phyloP scores from a whole-genome alignment of 2,329 filamentous ascomycete species.

The Raffaelea ambrosiae region DNA sequence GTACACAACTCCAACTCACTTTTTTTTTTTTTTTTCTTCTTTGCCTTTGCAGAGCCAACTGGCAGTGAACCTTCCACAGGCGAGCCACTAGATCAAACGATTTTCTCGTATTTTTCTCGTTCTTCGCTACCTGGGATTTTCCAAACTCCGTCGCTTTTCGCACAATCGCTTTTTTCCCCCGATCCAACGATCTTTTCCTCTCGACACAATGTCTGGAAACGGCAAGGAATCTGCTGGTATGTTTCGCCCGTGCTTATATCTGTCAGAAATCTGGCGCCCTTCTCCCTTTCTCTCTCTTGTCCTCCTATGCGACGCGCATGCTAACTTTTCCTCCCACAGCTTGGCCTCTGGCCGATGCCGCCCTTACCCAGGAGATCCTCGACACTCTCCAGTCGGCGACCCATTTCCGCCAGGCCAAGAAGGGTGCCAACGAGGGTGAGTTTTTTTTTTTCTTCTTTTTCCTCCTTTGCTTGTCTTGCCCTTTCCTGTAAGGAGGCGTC shows the following conservation, averaged over 20 bases:
- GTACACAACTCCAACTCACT: too few species aligned
- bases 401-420: slow-evolving; percentile 72
- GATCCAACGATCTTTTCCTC: too few species aligned
- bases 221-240: slow-evolving; percentile 10
- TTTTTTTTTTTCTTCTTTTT: slow-evolving; percentile 8
- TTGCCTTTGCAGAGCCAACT: background rate
- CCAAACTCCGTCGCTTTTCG: background rate
- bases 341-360: slow-evolving; percentile 18
- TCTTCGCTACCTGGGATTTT: background rate
- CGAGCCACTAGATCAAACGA: slow-evolving; percentile 11
- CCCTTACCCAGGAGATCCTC: slow-evolving; percentile 57
- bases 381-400: slow-evolving; percentile 68
- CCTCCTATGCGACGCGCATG: background rate
- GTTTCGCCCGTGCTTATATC: background rate
- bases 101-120: too few species aligned
- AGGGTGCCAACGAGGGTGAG: slow-evolving; percentile 67
- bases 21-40: background rate
- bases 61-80: slow-evolving; percentile 16
- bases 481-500: too few species aligned
- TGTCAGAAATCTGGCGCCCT: background rate
- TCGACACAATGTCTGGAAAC: slow-evolving; percentile 7
- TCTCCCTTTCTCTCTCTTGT: background rate
- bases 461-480: background rate
- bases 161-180: background rate
- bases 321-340: slow-evolving; percentile 6